These are phyloP conservation scores for Nitzschia sp. DNA, from an alignment of 108 stramenopile genomes.

Conservation along the genomic window DNA sequence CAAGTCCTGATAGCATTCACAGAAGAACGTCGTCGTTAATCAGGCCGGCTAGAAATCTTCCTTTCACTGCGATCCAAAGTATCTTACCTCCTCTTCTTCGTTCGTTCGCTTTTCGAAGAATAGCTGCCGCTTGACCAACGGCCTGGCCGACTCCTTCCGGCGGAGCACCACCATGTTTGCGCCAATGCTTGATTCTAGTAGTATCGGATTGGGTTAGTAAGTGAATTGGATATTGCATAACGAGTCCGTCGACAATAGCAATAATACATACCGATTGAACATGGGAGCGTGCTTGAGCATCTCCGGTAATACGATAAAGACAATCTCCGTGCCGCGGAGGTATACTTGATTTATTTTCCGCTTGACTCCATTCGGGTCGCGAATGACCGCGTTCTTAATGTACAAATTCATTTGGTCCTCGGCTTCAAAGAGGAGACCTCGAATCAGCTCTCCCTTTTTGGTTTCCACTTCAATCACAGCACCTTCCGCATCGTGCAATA, in stretches of 20 bases:
- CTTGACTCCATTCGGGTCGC: constrained; percentile 62
- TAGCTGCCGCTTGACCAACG: constrained; percentile 89
- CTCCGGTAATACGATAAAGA: constrained; percentile 84
- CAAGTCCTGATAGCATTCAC: no score
- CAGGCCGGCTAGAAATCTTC: no score
- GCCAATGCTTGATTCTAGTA: constrained; percentile 83
- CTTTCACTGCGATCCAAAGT: no score
- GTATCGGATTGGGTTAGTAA: neutral
- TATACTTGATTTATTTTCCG: constrained; percentile 81
- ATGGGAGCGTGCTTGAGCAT: constrained; percentile 91
- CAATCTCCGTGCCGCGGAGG: constrained; percentile 77
- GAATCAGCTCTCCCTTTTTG: constrained; percentile 80
- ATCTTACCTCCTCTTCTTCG: constrained; percentile 65
- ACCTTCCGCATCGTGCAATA: constrained; percentile 88
- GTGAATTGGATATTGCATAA: neutral
- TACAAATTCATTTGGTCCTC: constrained; percentile 93
- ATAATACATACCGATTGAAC: constrained; percentile 69
- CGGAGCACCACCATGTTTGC: constrained; percentile 89
- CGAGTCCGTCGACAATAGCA: no score
- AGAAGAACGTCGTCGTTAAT: no score
- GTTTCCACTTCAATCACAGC: constrained; percentile 87
- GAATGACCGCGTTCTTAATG: constrained; percentile 78
- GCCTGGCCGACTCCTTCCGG: constrained; percentile 89
- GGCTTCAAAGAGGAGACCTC: constrained; percentile 86
- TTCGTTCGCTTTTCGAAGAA: constrained; percentile 84